Evolutionary conservation across 352 stramenopile species (phyloP).

Genomic region (Phytophthora foliorum): DNA sequence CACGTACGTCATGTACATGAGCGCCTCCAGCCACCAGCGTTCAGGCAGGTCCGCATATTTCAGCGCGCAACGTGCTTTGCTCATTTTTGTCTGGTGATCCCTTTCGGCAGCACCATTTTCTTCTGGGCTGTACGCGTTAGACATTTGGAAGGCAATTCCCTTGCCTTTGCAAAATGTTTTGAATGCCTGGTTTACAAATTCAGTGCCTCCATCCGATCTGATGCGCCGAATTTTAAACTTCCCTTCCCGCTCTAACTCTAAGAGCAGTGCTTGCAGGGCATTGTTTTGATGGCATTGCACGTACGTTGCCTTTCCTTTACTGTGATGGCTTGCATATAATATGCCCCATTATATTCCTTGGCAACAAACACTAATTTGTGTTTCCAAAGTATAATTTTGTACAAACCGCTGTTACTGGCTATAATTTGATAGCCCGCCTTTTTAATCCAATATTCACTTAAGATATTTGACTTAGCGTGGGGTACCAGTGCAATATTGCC

Average conservation of each 20-base stretch:
- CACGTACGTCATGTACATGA: constrained; percentile 29
- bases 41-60: constrained; percentile 13
- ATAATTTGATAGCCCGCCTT: constrained; percentile 8
- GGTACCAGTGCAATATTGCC: background rate
- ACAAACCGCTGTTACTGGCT: background rate
- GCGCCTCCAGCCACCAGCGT: constrained; percentile 13
- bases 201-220: constrained; percentile 12
- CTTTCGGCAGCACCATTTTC: too few species aligned
- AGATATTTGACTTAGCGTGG: constrained; percentile 5
- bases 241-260: constrained; percentile 9
- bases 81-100: too few species aligned
- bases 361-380: constrained; percentile 13
- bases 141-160: constrained; percentile 16
- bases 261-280: background rate
- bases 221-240: constrained; percentile 16
- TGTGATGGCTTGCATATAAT: constrained; percentile 1
- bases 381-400: constrained; percentile 11
- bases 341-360: constrained; percentile 7
- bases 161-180: constrained; percentile 17
- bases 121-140: constrained; percentile 16
- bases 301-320: background rate
- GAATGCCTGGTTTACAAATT: constrained; percentile 22
- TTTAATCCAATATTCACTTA: constrained; percentile 8
- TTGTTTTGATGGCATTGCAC: constrained; percentile 5
- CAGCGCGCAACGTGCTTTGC: too few species aligned